Conservation (phyloP, 441 rosid species). For the Flueggea neowawraea region DNA sequence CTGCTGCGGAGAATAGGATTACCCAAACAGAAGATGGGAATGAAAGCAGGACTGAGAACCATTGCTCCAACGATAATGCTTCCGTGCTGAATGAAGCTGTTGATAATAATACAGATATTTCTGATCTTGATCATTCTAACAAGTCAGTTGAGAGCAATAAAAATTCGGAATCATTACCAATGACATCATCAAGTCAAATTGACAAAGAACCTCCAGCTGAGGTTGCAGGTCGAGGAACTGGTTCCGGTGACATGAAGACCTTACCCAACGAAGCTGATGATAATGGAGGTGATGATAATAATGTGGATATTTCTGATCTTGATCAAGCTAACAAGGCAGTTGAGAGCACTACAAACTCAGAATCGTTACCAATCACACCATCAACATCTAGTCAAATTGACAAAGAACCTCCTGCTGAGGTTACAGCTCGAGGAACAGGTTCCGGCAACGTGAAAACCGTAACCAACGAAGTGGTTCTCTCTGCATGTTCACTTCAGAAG, state of each 20-base stretch:
- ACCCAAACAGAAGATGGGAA: constrained; percentile 9
- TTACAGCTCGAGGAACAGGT: no score
- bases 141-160: constrained; percentile 1
- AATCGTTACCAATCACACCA: constrained; percentile 7
- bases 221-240: no score
- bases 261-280: no score
- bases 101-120: not conserved
- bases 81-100: constrained; percentile 3
- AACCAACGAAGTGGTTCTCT: no score
- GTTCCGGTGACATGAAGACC: no score
- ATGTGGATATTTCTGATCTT: constrained; percentile 1
- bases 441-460: no score
- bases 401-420: constrained; percentile 1
- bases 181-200: not conserved
- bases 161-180: constrained; percentile 9
- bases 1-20: constrained; percentile 5
- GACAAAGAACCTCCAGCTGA: constrained; percentile 5
- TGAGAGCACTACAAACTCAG: not conserved
- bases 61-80: not conserved
- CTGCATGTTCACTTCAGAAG: no score
- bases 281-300: constrained; percentile 3
- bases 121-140: constrained; percentile 5
- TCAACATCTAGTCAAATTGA: not conserved
- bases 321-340: constrained; percentile 6
- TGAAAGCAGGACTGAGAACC: constrained; percentile 11